A percentile compares a stretch with the other conserved stretches of the same genome.
Conservation (phyloP, 352 stramenopile genomes). For the Globisporangium okanoganense region DNA sequence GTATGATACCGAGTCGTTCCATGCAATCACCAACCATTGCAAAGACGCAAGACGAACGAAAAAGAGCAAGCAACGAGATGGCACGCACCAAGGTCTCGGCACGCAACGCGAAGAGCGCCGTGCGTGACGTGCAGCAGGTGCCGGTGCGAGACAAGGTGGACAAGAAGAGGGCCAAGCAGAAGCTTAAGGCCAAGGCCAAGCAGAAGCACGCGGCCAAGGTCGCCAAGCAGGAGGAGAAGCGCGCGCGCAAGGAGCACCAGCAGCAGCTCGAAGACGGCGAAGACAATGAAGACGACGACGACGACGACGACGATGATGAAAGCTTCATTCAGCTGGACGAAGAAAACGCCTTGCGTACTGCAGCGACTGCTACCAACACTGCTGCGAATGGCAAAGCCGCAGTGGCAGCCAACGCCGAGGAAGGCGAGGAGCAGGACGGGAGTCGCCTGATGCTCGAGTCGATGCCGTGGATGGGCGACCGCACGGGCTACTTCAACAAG, state of each 20-base stretch:
- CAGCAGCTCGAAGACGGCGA: conserved; percentile 5
- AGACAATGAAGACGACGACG: conserved; percentile 6
- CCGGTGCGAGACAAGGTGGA: conserved; percentile 18
- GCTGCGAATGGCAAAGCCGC: background rate
- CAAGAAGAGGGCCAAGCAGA: conserved; percentile 47
- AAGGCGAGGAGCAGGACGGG: conserved; percentile 25
- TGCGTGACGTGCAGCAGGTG: conserved; percentile 26
- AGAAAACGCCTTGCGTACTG: conserved; percentile 6
- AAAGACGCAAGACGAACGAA: background rate
- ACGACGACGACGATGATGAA: conserved; percentile 32
- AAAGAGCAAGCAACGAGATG: conserved; percentile 39
- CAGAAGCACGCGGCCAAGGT: conserved; percentile 46
- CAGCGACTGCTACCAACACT: background rate
- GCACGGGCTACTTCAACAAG: conserved; percentile 46
- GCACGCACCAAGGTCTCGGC: conserved; percentile 35
- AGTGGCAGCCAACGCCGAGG: conserved; percentile 11
- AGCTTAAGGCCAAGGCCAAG: conserved; percentile 61
- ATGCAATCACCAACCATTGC: conserved; percentile 6
- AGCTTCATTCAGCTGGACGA: conserved; percentile 49
- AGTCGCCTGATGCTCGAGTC: conserved; percentile 37
- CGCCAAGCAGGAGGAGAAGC: conserved; percentile 51
- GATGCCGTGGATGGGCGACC: conserved; percentile 67
- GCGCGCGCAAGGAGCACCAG: conserved; percentile 8
- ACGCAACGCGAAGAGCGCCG: conserved; percentile 27
- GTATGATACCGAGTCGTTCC: conserved; percentile 2